A percentile compares a stretch with the other conserved stretches of the same genome.
phyloP scores from a whole-genome alignment of 1,139 yeast genomes.

The Protomyces pachydermus region DNA sequence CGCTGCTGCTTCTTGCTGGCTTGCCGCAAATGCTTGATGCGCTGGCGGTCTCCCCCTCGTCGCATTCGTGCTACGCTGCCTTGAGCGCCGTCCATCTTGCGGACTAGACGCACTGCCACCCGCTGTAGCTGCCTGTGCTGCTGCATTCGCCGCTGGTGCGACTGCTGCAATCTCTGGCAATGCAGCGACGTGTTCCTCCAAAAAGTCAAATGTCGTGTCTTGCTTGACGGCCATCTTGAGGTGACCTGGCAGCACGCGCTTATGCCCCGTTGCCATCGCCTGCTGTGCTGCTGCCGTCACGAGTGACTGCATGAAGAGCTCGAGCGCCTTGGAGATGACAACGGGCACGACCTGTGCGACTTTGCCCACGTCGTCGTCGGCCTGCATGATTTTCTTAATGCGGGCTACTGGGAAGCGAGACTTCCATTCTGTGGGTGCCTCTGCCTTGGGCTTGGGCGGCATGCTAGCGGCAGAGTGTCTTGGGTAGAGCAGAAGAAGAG shows the following conservation, averaged over 20 bases:
- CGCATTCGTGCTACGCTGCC: not conserved
- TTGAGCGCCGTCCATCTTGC: not conserved
- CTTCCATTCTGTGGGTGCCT: slow-evolving; percentile 21
- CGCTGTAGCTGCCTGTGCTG: not conserved
- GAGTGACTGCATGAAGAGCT: slow-evolving; percentile 81
- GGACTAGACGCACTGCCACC: not conserved
- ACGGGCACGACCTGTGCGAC: slow-evolving; percentile 99
- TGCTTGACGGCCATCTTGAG: slow-evolving; percentile 75
- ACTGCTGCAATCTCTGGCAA: not conserved
- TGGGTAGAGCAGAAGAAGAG: too few species aligned
- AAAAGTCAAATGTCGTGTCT: slow-evolving; percentile 88
- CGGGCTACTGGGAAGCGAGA: slow-evolving; percentile 50
- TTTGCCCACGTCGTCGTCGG: slow-evolving; percentile 96
- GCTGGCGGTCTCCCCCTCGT: not conserved
- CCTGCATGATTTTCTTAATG: slow-evolving; percentile 92
- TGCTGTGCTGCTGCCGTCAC: slow-evolving; percentile 79
- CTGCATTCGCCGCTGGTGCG: not conserved
- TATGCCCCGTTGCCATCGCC: slow-evolving; percentile 70
- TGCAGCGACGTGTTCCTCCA: slow-evolving; percentile 67
- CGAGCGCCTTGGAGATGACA: slow-evolving; percentile 84
- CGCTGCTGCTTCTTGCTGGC: not conserved
- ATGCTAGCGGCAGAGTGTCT: not conserved
- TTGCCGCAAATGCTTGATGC: not conserved
- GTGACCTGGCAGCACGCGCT: slow-evolving; percentile 78
- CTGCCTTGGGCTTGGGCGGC: slow-evolving; percentile 24